Percentiles rank a stretch among this genome's conserved stretches.
Conservation (phyloP, 768 basidiomycete species). For the Leccinum disarticulatum region DNA sequence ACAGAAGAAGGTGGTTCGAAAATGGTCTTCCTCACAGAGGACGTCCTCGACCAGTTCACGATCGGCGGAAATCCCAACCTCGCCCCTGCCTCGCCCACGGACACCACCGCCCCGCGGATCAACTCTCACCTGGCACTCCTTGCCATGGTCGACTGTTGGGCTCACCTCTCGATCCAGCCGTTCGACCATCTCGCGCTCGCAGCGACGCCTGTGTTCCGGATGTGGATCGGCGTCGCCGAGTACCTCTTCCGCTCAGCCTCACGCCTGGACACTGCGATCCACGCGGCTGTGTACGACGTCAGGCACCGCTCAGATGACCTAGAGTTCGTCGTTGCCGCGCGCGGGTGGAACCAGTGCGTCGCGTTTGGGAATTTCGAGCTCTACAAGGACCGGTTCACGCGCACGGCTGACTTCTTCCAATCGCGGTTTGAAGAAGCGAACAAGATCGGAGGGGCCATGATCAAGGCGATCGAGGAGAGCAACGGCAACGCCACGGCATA, state of each 20-base stretch:
- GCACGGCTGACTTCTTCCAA: conserved; percentile 82
- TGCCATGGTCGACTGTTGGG: conserved; percentile 99
- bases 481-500: conserved; percentile 17
- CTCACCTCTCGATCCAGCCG: conserved; percentile 79
- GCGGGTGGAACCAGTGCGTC: conserved; percentile 96
- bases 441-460: conserved; percentile 83
- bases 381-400: conserved; percentile 77
- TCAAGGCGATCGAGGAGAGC: conserved; percentile 78
- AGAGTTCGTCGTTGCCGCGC: conserved; percentile 90
- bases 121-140: conserved; percentile 94
- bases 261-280: conserved; percentile 66
- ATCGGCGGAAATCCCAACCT: conserved; percentile 48
- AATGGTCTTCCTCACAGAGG: conserved; percentile 82
- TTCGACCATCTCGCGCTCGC: conserved; percentile 90
- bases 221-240: conserved; percentile 97
- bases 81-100: conserved; percentile 9
- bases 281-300: conserved; percentile 71
- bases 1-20: conserved; percentile 30
- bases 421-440: conserved; percentile 84
- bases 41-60: conserved; percentile 86
- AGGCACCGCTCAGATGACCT: conserved; percentile 87
- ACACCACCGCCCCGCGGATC: conserved; percentile 32
- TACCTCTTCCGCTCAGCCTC: conserved; percentile 78
- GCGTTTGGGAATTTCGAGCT: conserved; percentile 89
- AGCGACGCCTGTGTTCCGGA: conserved; percentile 92